Conservation (phyloP, 2,329 filamentous ascomycete species). For the Nectriaceae sp. region DNA sequence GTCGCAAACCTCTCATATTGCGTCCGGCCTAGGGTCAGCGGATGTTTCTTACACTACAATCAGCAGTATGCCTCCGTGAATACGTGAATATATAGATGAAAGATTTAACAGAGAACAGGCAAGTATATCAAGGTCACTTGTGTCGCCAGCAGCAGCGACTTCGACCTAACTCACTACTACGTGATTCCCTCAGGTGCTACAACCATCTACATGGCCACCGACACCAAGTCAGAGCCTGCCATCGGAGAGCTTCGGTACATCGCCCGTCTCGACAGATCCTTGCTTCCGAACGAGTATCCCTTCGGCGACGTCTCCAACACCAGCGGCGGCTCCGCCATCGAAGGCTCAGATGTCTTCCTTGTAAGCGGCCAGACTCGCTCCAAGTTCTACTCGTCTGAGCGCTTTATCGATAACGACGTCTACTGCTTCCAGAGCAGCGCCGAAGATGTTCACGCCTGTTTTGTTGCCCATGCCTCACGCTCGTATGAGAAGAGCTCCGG, state of each 20-base stretch:
- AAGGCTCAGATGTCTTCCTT: slow-evolving; percentile 60
- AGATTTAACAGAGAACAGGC: slow-evolving; percentile 15
- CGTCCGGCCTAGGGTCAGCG: slow-evolving; percentile 48
- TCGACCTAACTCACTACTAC: slow-evolving; percentile 61
- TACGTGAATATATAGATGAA: background rate
- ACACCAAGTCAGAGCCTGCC: slow-evolving; percentile 57
- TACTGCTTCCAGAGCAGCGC: slow-evolving; percentile 59
- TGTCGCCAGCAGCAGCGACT: slow-evolving; percentile 48
- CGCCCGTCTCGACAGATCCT: slow-evolving; percentile 55
- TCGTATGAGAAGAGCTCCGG: slow-evolving; percentile 62
- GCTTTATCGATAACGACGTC: slow-evolving; percentile 69
- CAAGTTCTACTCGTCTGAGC: slow-evolving; percentile 70
- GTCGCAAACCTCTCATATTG: slow-evolving; percentile 40
- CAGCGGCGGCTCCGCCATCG: slow-evolving; percentile 51
- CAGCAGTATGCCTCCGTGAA: slow-evolving; percentile 21
- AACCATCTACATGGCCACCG: slow-evolving; percentile 62
- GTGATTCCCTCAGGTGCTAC: slow-evolving; percentile 62
- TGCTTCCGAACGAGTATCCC: slow-evolving; percentile 54
- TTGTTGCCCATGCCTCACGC: slow-evolving; percentile 49
- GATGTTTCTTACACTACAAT: slow-evolving; percentile 52
- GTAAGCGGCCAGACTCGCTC: slow-evolving; percentile 64
- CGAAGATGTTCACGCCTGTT: slow-evolving; percentile 58
- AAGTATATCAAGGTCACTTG: slow-evolving; percentile 64
- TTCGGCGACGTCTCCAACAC: slow-evolving; percentile 59
- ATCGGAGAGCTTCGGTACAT: slow-evolving; percentile 67